Evolutionary conservation across 2,329 filamentous ascomycete species (phyloP).

Genomic region (Dactylellina leptospora): DNA sequence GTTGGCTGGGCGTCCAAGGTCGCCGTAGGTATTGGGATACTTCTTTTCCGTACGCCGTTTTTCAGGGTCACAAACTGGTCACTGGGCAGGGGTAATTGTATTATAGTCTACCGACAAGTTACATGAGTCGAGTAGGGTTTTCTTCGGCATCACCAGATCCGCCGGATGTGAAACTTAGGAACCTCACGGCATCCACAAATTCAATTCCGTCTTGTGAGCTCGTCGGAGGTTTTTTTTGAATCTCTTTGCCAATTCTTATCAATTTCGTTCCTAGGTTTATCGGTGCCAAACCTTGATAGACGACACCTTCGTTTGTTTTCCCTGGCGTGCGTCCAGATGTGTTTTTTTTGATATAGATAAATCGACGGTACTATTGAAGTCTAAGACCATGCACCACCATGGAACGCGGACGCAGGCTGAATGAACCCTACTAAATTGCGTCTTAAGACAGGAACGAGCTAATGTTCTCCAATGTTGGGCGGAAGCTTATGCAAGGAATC

Average conservation of each 20-base stretch:
- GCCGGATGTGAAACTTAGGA: slow-evolving; percentile 6
- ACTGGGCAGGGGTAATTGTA: slow-evolving; percentile 4
- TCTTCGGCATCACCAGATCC: not conserved
- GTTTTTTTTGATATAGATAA: too few relatives aligned
- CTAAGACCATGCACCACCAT: not conserved
- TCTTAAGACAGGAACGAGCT: slow-evolving; percentile 33
- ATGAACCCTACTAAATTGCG: slow-evolving; percentile 34
- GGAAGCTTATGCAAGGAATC: slow-evolving; percentile 33
- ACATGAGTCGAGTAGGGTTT: not conserved
- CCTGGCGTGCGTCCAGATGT: too few relatives aligned
- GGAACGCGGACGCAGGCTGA: slow-evolving; percentile 35
- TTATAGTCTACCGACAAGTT: slow-evolving; percentile 17
- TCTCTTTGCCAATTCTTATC: slow-evolving; percentile 17
- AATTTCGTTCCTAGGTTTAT: slow-evolving; percentile 28
- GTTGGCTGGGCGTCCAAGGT: slow-evolving; percentile 14
- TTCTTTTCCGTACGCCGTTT: slow-evolving; percentile 15
- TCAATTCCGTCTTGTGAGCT: slow-evolving; percentile 24
- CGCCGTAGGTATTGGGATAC: slow-evolving; percentile 36
- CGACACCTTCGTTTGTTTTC: not conserved
- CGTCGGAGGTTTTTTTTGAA: slow-evolving; percentile 35
- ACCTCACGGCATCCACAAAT: not conserved
- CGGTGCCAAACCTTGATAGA: slow-evolving; percentile 24
- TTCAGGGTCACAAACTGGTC: slow-evolving; percentile 8
- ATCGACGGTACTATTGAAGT: too few relatives aligned
- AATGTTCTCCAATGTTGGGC: slow-evolving; percentile 7